Base-by-base conservation (phyloP, 2,329 filamentous ascomycete species). In the Dothistroma septosporum region DNA sequence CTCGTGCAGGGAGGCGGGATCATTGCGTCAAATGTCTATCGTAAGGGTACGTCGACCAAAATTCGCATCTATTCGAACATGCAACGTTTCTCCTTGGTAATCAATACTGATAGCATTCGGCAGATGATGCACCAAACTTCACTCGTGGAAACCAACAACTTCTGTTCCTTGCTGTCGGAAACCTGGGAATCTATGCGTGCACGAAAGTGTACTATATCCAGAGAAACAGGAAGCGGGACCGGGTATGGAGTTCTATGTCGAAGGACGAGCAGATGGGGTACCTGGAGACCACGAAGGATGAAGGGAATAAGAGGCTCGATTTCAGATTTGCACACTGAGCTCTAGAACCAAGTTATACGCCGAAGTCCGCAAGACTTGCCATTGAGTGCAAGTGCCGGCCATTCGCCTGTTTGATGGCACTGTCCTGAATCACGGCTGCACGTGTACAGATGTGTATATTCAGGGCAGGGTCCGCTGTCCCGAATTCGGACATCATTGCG, bases 21-120 rank as follows among this genome's bases (percentile, higher is more conserved):
- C 46, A 76, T 79, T 46, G 72, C 73, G 5, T 74, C 74, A 0
- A 78, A 82, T 52, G 78, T 82, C 50, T 85, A 85, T 0, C 58
- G 46, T 0, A 60, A 55, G 24, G 50, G 57, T 59, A 55, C 12
- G 37, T 41, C 14, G 16, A 28, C 24, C 6, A 28, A 28, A 6
- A 28, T 28, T 28, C 24, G 6, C 24, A 6, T 28, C 2, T 28
- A 28, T 22, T 4, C 37, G 37, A 44, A 19, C 3, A 44, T 19
- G 37, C 37, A 2, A 44, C 10, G 10, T 28, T 28, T 8, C 3
- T 4, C 22, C 5, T 28, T 11, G 19, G 10, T 31, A 2, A 2
- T 16, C 9, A n/a, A 32, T 16, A 24, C 47, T 50, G 9, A 50
- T 33, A 37, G 7, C 78, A 82, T 49, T 81, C 41, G 14, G 67